Evolutionary conservation across 441 rosid genomes (phyloP), one percentile per base, ranked within the genome.

Genomic region (Cnidoscolus chayamansa): DNA sequence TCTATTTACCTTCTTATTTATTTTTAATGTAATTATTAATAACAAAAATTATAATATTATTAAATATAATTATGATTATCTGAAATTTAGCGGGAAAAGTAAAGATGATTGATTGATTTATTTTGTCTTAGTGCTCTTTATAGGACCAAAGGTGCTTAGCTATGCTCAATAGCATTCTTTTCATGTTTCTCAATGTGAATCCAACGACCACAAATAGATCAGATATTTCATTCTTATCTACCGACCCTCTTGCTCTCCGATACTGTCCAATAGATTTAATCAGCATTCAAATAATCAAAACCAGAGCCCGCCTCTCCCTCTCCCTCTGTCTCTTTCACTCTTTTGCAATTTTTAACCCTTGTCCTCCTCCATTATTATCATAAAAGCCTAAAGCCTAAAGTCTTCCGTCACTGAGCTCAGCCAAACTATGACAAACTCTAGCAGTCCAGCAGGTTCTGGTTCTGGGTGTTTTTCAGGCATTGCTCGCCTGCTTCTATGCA

Each of bases 381-480:
- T 11, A 56, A 13, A 16, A 50, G 17, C 43, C 40, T 66, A 1
- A 25, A 25, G 25, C 25, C 25, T 25, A 25, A 25, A 25, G 25
- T n/a, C 35, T 9, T 25, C 71, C 35, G 49, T 8, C 43, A 35
- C 48, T 48, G 56, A 12, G 2, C 35, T 35, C 1, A 12, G n/a
- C 71, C n/a, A 37, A 68, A 66, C 54, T n/a, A 84, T 77, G 90
- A 62, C 76, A 16, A 67, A 68, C 71, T 68, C 77, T 65, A 64
- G 72, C 20, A 77, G 71, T 63, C 67, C 82, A 1, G 6, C 13
- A 56, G 31, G 13, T 19, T 56, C 63, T 58, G 81, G 79, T 51
- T 84, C 88, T 6, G 91, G 96, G 67, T 94, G 98, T 63, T 88
- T 91, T 75, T 83, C 90, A 12, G 62, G 84, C 59, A 74, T 89